Base-by-base conservation (phyloP, 805 yeast species). In the Komagataella pseudopastoris region DNA sequence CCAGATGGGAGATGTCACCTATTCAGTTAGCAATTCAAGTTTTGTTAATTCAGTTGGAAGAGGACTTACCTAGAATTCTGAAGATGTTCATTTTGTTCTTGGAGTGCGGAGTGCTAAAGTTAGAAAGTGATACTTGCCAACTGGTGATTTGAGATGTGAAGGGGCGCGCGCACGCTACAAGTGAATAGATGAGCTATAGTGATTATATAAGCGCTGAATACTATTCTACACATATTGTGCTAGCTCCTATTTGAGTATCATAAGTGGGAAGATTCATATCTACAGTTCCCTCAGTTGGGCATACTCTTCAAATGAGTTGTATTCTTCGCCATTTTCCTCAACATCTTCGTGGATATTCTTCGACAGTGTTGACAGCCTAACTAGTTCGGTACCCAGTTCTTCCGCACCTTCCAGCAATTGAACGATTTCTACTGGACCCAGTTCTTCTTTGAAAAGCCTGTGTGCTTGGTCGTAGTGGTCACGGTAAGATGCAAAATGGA, bases 1-100 rank as follows among this genome's bases (percentile, higher is more conserved):
- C 80, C 65, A 88, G 69, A 64, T 93, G 99, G 48, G 93, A 79
- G 51, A 88, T 61, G 62, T 93, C 99, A 24, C 91, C 95, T 55
- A 24, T 17, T 4, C 4, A 16, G 46, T 10, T 12, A 45, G 20
- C 10, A n/a, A 45, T 43, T n/a, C 43, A 66, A 14, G 18, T 5
- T 36, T 30, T 20, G 23, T 43, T n/a, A 22, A 23, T 16, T 16
- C 14, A 20, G 16, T 14, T 4, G 46, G 22, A 14, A 46, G 14
- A 12, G 12, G 12, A 52, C 54, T 46, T 47, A 48, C 51, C 68
- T 1, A 58, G 58, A 10, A 71, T 59, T 59, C 78, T 65, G 57
- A 74, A 74, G 44, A 74, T 56, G 56, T 75, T 76, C 60, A 69
- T 59, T 63, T 57, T 68, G n/a, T 46, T 46, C 49, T 16, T 22